These are phyloP conservation scores for Polytrichum formosum DNA, from an alignment of 225 moss, liverwort and hornwort species.

Conservation along the genomic window DNA sequence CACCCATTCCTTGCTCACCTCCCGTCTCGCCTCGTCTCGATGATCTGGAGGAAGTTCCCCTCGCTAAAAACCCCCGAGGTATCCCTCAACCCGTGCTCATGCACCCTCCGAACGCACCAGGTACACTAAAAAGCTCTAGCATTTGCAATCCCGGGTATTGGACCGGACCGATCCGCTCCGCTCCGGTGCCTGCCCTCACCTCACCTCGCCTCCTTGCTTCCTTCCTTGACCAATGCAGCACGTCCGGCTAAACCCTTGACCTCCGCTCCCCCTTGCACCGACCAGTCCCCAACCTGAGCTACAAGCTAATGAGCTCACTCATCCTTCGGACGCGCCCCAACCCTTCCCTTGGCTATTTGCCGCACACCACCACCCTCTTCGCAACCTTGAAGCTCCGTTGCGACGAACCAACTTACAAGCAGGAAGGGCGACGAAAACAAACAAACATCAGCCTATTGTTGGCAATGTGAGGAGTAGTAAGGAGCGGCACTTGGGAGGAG, in stretches of 20 bases:
- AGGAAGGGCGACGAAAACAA: not conserved
- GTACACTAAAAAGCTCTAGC: constrained; percentile 19
- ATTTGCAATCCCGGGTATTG: constrained; percentile 11
- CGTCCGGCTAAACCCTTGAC: not conserved
- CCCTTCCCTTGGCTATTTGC: too few species aligned
- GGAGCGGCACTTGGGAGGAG: not conserved
- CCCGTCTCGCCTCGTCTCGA: too few species aligned
- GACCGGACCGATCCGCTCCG: not conserved
- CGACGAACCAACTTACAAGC: not conserved
- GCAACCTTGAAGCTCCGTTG: too few species aligned
- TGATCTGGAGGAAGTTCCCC: too few species aligned
- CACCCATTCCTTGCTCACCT: not conserved
- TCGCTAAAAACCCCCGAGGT: too few species aligned
- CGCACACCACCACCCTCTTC: too few species aligned
- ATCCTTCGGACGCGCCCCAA: too few species aligned
- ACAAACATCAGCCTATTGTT: not conserved
- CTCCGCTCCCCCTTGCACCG: not conserved
- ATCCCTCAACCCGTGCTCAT: constrained; percentile 24
- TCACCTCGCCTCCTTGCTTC: not conserved
- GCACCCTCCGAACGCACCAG: constrained; percentile 27
- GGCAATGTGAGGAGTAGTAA: not conserved
- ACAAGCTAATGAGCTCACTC: too few species aligned
- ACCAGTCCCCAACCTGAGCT: too few species aligned
- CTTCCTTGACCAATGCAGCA: not conserved
- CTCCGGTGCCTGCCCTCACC: not conserved